Conservation (phyloP, 768 basidiomycete species). For the Dioszegia crocea region DNA sequence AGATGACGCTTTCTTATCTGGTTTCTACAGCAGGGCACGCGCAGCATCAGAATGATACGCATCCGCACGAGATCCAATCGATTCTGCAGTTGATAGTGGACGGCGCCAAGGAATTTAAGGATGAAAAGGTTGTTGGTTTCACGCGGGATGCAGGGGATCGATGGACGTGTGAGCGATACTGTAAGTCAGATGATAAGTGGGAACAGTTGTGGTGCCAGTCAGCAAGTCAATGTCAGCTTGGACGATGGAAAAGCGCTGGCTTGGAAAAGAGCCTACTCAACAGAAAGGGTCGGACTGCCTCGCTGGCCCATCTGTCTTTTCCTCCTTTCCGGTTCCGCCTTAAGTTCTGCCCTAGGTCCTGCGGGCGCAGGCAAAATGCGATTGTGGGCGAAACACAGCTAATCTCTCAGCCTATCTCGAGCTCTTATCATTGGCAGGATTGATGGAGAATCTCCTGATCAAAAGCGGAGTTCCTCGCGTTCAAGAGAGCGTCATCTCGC, state of each 20-base stretch:
- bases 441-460: neutral
- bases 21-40: slow-evolving; percentile 45
- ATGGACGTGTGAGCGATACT: slow-evolving; percentile 40
- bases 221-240: no score
- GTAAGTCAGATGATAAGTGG: slow-evolving; percentile 16
- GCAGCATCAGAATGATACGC: slow-evolving; percentile 35
- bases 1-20: slow-evolving; percentile 36
- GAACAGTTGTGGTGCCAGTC: no score
- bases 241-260: no score
- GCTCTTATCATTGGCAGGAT: slow-evolving; percentile 19
- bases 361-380: no score
- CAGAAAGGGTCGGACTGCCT: no score
- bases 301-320: no score
- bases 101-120: slow-evolving; percentile 34
- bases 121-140: slow-evolving; percentile 41
- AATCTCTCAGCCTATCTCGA: slow-evolving; percentile 31
- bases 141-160: slow-evolving; percentile 1
- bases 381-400: no score
- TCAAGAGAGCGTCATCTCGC: slow-evolving; percentile 17
- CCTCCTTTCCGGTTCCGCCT: no score
- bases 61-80: slow-evolving; percentile 32
- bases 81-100: slow-evolving; percentile 39
- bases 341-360: no score
- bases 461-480: neutral
- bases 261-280: no score